phyloP scores from a whole-genome alignment of 306 rosid genomes.

The Delonix regia region DNA sequence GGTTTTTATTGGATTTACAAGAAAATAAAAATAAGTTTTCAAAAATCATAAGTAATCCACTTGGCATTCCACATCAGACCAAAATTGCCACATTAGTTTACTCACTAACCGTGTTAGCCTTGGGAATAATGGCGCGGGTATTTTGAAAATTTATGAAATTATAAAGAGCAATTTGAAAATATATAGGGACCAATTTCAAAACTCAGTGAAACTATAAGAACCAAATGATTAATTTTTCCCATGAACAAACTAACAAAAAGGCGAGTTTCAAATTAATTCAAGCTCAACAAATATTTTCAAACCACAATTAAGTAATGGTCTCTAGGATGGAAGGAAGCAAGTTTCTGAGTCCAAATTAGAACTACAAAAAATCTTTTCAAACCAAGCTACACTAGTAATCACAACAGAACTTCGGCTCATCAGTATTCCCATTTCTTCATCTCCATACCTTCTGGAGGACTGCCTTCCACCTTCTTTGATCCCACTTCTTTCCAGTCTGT shows the following conservation, averaged over 20 bases:
- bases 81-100: too few species aligned
- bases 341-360: neutral
- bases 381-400: neutral
- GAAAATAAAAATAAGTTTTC: too few species aligned
- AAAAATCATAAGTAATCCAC: too few species aligned
- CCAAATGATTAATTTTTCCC: too few species aligned
- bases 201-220: too few species aligned
- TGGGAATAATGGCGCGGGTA: too few species aligned
- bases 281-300: neutral
- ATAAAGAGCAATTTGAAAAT: too few species aligned
- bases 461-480: conserved; percentile 87
- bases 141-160: too few species aligned
- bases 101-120: too few species aligned
- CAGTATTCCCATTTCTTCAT: conserved; percentile 90
- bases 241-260: neutral
- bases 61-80: too few species aligned
- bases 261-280: neutral
- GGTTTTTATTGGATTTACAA: too few species aligned
- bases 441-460: conserved; percentile 98
- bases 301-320: neutral
- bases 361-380: neutral
- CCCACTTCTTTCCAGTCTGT: conserved; percentile 99
- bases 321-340: neutral
- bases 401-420: neutral
- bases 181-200: too few species aligned